A percentile compares a stretch with the other conserved stretches of the same genome.
Evolutionary conservation across 1,139 yeast species (phyloP).

Genomic region (Keqinozyma sinolaborantium): DNA sequence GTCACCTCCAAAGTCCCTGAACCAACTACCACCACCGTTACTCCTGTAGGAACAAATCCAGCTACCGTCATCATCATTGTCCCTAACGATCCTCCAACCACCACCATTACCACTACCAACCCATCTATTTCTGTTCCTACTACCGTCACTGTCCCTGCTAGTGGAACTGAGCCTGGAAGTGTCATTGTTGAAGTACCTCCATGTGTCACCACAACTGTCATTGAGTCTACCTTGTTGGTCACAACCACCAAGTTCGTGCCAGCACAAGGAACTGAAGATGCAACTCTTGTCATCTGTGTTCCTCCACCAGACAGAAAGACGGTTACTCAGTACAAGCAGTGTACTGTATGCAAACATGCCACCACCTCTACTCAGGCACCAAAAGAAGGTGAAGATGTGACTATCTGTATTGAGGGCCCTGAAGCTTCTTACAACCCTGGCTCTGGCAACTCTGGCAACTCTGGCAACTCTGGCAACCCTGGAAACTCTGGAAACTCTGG

Average conservation of each 20-base stretch:
- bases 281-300: not conserved
- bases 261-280: not conserved
- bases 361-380: too few species aligned
- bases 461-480: too few species aligned
- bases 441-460: too few species aligned
- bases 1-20: too few species aligned
- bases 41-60: not conserved
- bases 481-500: too few species aligned
- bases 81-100: not conserved
- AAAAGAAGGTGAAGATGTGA: too few species aligned
- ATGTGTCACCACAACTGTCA: not conserved
- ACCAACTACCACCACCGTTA: not conserved
- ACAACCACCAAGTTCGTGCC: not conserved
- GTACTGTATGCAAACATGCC: not conserved
- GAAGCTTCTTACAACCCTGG: too few species aligned
- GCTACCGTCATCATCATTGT: not conserved
- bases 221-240: not conserved
- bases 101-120: not conserved
- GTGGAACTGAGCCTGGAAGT: not conserved
- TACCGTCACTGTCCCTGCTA: not conserved
- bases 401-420: too few species aligned
- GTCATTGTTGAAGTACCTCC: not conserved
- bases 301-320: not conserved
- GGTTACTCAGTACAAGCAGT: not conserved
- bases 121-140: not conserved